Evolutionary conservation across 1,284 basidiomycete genomes (phyloP).

Genomic region (Ganoderma resinaceum): DNA sequence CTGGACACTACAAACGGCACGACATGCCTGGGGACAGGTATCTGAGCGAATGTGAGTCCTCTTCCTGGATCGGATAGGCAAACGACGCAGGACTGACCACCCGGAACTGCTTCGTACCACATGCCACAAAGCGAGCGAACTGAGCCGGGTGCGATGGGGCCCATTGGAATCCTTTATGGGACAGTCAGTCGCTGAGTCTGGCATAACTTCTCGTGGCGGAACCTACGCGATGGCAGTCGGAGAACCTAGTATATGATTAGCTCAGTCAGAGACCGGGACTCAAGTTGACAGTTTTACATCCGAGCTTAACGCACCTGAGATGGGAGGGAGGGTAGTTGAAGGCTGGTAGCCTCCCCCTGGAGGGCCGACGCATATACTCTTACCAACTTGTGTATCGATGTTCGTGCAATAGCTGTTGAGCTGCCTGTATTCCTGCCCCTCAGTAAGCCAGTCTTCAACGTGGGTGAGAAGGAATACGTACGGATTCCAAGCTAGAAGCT

Average conservation of each 20-base stretch:
- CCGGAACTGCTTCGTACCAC: neutral
- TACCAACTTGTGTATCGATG: constrained; percentile 13
- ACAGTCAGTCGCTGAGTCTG: neutral
- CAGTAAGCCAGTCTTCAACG: neutral
- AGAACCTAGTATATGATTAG: neutral
- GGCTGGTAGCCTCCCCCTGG: constrained; percentile 15
- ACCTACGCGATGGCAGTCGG: neutral
- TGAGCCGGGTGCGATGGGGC: neutral
- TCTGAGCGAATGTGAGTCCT: neutral
- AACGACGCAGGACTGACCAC: neutral
- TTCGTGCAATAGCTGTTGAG: neutral
- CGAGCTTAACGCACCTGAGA: neutral
- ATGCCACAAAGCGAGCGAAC: neutral
- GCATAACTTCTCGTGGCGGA: neutral
- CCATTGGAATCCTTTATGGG: neutral
- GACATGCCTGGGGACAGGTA: neutral
- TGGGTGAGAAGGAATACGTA: neutral
- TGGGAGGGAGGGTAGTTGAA: constrained; percentile 6
- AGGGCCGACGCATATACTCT: constrained; percentile 16
- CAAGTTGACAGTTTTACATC: neutral
- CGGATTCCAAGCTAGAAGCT: constrained; percentile 23
- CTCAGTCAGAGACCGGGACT: neutral
- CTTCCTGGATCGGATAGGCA: neutral
- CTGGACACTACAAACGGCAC: neutral
- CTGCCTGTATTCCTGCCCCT: neutral